These are phyloP conservation scores for Acorus gramineus DNA, from an alignment of 106 monocot genomes.

Conservation along the genomic window DNA sequence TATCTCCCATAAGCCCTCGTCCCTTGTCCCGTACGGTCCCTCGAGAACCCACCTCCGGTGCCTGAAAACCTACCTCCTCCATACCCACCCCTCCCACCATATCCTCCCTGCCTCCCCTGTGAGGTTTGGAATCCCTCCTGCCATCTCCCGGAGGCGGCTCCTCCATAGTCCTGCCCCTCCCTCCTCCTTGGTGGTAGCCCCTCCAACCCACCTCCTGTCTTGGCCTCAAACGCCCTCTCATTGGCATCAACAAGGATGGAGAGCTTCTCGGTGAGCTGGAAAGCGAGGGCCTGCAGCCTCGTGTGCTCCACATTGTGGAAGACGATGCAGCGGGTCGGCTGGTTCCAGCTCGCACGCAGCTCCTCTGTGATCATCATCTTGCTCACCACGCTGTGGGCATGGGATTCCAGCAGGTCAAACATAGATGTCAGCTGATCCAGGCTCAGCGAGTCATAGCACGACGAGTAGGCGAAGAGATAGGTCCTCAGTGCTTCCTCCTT, in stretches of 20 bases:
- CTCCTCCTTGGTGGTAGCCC: slow-evolving; percentile 53
- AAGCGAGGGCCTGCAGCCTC: slow-evolving; percentile 69
- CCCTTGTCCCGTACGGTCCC: slow-evolving; percentile 28
- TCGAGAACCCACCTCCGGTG: background rate
- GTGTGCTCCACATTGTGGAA: slow-evolving; percentile 74
- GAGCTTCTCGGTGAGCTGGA: slow-evolving; percentile 90
- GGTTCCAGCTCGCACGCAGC: slow-evolving; percentile 90
- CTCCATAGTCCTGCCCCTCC: slow-evolving; percentile 48
- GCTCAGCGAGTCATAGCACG: slow-evolving; percentile 72
- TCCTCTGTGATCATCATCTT: slow-evolving; percentile 91
- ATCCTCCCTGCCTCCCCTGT: slow-evolving; percentile 33
- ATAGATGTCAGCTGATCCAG: slow-evolving; percentile 57
- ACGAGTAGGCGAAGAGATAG: slow-evolving; percentile 66
- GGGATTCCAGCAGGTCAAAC: slow-evolving; percentile 56
- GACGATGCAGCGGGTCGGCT: slow-evolving; percentile 66
- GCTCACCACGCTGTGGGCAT: slow-evolving; percentile 65
- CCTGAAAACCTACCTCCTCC: slow-evolving; percentile 24
- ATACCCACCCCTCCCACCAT: slow-evolving; percentile 11
- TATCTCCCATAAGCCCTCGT: slow-evolving; percentile 15
- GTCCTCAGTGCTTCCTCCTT: slow-evolving; percentile 83
- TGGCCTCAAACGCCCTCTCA: slow-evolving; percentile 78
- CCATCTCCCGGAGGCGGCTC: slow-evolving; percentile 44
- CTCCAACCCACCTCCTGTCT: slow-evolving; percentile 77
- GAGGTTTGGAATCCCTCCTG: slow-evolving; percentile 50
- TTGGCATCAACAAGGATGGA: slow-evolving; percentile 74